phyloP scores from a whole-genome alignment of 306 rosid genomes.

The Begonia loranthoides region DNA sequence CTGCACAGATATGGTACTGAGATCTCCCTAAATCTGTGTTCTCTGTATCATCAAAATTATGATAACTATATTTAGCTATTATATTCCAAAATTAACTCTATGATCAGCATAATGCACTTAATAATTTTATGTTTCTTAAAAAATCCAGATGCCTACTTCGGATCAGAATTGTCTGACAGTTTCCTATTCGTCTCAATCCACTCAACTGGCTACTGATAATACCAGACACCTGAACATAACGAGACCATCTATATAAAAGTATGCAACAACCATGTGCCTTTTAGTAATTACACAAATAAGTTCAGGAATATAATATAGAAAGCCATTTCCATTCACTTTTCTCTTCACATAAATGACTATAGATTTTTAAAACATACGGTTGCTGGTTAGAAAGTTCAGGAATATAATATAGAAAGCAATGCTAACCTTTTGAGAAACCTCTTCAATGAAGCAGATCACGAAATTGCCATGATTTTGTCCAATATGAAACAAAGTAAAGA shows the following conservation, averaged over 20 bases:
- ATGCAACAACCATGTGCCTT: too few relatives aligned
- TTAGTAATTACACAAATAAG: too few relatives aligned
- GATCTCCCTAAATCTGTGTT: too few relatives aligned
- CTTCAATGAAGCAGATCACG: conserved; percentile 28
- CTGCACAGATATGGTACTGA: too few relatives aligned
- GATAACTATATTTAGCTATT: background rate
- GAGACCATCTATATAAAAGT: too few relatives aligned
- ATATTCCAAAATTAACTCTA: conserved; percentile 1
- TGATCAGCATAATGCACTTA: too few relatives aligned
- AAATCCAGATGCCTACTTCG: too few relatives aligned
- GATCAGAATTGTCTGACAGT: too few relatives aligned
- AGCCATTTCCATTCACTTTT: background rate
- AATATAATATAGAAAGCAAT: conserved; percentile 11
- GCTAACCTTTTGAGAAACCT: conserved; percentile 44
- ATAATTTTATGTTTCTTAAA: too few relatives aligned
- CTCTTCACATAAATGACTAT: background rate
- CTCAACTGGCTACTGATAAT: too few relatives aligned
- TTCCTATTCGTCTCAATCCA: too few relatives aligned
- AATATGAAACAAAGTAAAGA: conserved; percentile 54
- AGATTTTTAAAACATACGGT: background rate
- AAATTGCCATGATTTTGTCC: conserved; percentile 64
- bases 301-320: background rate
- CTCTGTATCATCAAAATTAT: background rate
- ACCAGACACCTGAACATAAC: too few relatives aligned
- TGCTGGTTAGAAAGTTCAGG: background rate